A percentile compares a stretch with the other conserved stretches of the same genome.
These are phyloP conservation scores for Bacterosira constricta DNA, from an alignment of 108 stramenopile genomes.

Conservation along the genomic window DNA sequence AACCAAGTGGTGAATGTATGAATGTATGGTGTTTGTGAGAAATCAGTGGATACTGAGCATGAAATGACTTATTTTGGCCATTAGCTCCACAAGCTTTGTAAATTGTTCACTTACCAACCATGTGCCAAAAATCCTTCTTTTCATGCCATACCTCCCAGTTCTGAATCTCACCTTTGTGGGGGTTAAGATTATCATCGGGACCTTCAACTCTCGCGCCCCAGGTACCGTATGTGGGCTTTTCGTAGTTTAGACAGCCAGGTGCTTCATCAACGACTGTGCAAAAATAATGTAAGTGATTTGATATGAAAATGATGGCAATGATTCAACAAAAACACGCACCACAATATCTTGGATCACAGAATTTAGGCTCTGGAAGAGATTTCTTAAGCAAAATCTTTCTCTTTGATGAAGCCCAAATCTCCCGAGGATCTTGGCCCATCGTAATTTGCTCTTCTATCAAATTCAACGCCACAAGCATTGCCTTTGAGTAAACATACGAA, in stretches of 20 bases:
- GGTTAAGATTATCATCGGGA: constrained; percentile 45
- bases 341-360: constrained; percentile 35
- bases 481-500: constrained; percentile 47
- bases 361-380: constrained; percentile 16
- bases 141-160: constrained; percentile 47
- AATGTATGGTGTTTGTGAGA: no score
- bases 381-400: constrained; percentile 21
- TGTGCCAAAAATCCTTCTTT: constrained; percentile 24
- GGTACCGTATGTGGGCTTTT: constrained; percentile 46
- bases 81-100: no score
- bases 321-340: no score
- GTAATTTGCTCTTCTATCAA: constrained; percentile 31
- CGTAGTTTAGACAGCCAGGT: constrained; percentile 49
- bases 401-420: constrained; percentile 37
- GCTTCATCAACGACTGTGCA: constrained; percentile 51
- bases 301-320: no score
- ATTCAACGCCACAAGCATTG: constrained; percentile 45
- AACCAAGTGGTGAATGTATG: no score
- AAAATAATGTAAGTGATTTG: constrained; percentile 12
- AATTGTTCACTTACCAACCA: no score
- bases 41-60: no score
- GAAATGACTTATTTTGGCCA: no score
- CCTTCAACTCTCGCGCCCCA: constrained; percentile 37
- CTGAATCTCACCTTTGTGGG: constrained; percentile 35
- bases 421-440: constrained; percentile 31